These are phyloP conservation scores for Kurtzmaniella fragi DNA, from an alignment of 805 yeast genomes.

Conservation along the genomic window DNA sequence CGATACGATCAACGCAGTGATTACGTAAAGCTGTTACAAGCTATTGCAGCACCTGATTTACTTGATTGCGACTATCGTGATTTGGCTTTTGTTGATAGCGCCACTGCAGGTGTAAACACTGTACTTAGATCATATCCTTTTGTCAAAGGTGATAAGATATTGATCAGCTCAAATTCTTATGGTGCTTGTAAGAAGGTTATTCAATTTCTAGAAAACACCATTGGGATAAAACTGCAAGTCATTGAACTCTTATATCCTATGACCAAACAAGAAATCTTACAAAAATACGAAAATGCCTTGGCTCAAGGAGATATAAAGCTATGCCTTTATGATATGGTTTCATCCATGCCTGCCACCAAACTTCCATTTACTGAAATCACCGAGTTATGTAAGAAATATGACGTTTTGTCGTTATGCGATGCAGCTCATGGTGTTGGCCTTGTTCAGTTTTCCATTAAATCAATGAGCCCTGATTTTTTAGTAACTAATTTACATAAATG, in stretches of 20 bases:
- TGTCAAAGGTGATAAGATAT: constrained; percentile 45
- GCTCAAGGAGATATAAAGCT: constrained; percentile 26
- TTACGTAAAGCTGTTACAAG: constrained; percentile 29
- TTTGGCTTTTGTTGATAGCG: constrained; percentile 53
- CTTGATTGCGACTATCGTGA: constrained; percentile 43
- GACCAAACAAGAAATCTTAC: constrained; percentile 29
- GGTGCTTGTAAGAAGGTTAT: constrained; percentile 52
- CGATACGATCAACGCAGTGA: constrained; percentile 18
- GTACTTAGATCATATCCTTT: constrained; percentile 53
- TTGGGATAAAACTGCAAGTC: constrained; percentile 25
- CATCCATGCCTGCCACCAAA: constrained; percentile 59
- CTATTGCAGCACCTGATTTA: constrained; percentile 28
- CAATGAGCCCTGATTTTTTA: constrained; percentile 53
- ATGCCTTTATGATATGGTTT: constrained; percentile 52
- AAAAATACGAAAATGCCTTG: constrained; percentile 14
- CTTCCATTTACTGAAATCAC: constrained; percentile 52
- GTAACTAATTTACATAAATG: constrained; percentile 67
- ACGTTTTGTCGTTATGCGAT: constrained; percentile 54
- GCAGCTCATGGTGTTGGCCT: constrained; percentile 73
- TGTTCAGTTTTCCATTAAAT: constrained; percentile 36
- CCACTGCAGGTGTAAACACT: constrained; percentile 56
- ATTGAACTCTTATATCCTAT: constrained; percentile 41
- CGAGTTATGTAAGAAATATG: constrained; percentile 39
- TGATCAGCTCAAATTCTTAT: constrained; percentile 47
- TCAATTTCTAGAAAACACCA: constrained; percentile 28